Conservation (phyloP, 495 filamentous ascomycete species). For the Trichoderma virens region DNA sequence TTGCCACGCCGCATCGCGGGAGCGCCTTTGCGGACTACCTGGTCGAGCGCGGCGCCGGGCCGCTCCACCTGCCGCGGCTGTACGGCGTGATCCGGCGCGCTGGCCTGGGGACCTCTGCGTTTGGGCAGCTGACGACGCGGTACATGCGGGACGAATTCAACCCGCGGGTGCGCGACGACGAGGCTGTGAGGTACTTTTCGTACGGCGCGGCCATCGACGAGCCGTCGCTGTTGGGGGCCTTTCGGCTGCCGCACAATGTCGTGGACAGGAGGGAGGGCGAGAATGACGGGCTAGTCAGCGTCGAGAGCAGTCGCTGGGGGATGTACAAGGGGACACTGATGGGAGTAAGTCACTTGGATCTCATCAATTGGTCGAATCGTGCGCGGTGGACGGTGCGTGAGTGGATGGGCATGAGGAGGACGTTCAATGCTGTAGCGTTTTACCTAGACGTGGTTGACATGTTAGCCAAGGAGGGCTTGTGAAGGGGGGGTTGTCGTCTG, state of each 20-base stretch:
- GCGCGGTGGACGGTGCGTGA: slow-evolving; percentile 63
- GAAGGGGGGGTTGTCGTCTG: slow-evolving; percentile 8
- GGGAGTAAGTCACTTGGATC: slow-evolving; percentile 78
- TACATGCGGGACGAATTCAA: slow-evolving; percentile 87
- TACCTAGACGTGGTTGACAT: slow-evolving; percentile 87
- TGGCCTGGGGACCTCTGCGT: slow-evolving; percentile 73
- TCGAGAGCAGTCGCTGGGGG: slow-evolving; percentile 82
- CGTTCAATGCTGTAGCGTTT: slow-evolving; percentile 90
- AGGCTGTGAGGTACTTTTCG: slow-evolving; percentile 80
- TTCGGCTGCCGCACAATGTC: slow-evolving; percentile 63
- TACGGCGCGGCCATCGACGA: slow-evolving; percentile 66
- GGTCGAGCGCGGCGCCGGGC: slow-evolving; percentile 47
- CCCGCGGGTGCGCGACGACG: slow-evolving; percentile 62
- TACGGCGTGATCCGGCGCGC: slow-evolving; percentile 56
- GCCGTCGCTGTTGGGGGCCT: slow-evolving; percentile 62
- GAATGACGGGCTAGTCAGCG: slow-evolving; percentile 92
- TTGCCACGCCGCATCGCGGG: slow-evolving; percentile 83
- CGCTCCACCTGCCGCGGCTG: slow-evolving; percentile 51
- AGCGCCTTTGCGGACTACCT: slow-evolving; percentile 79
- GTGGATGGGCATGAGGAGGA: slow-evolving; percentile 32
- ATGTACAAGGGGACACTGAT: slow-evolving; percentile 86
- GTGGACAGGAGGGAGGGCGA: slow-evolving; percentile 65
- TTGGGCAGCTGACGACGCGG: slow-evolving; percentile 69
- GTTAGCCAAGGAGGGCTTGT: slow-evolving; percentile 66
- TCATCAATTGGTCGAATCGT: slow-evolving; percentile 95